Conservation (phyloP, 176 grass and related monocot species). For the Bothriochloa decipiens region DNA sequence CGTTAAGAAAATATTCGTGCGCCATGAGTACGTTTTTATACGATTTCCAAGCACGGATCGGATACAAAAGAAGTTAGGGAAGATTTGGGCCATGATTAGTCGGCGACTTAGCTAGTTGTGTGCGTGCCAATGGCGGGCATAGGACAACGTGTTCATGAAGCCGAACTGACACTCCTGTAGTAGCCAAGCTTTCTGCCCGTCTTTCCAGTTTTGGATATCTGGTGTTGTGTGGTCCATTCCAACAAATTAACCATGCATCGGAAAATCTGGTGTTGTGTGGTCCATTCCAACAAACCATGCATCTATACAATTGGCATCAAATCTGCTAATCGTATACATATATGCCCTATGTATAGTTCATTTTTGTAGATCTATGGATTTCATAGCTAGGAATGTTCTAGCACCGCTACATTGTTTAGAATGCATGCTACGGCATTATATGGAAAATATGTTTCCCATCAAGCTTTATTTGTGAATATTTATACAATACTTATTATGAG, state of each 20-base stretch:
- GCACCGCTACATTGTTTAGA: neutral
- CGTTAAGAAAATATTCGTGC: conserved; percentile 42
- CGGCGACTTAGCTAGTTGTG: no score
- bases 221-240: neutral
- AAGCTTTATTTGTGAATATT: no score
- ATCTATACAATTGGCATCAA: neutral
- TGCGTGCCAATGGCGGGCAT: no score
- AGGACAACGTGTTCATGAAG: neutral
- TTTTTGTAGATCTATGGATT: neutral
- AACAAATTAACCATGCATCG: conserved; percentile 3
- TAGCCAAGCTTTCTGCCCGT: conserved; percentile 29
- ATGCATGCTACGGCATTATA: no score
- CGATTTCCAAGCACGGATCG: conserved; percentile 9
- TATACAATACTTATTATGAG: no score
- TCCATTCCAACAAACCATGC: conserved; percentile 9
- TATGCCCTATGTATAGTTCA: neutral
- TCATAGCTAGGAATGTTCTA: neutral
- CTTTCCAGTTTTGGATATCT: conserved; percentile 28
- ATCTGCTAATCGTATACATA: neutral
- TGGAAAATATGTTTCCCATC: no score
- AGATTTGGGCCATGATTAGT: no score
- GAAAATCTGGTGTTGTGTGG: conserved; percentile 15
- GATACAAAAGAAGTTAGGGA: conserved; percentile 24
- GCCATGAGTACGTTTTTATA: conserved; percentile 10
- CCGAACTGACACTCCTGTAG: neutral